phyloP scores from a whole-genome alignment of 768 basidiomycete genomes.

The Auriscalpium orientale region DNA sequence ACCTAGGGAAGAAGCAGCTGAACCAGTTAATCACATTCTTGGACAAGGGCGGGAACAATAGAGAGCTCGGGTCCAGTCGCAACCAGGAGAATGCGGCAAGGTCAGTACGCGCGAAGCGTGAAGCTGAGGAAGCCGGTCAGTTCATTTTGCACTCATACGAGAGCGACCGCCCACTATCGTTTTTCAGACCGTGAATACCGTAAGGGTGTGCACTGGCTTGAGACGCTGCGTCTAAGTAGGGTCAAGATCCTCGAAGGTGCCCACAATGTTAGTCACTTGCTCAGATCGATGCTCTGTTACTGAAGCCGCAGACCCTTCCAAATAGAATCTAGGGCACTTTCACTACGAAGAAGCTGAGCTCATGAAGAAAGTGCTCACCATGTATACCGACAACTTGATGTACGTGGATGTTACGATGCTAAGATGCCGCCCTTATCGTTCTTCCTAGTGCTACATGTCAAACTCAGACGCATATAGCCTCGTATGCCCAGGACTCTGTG shows the following conservation, averaged over 20 bases:
- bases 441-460: conserved; percentile 63
- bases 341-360: conserved; percentile 60
- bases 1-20: conserved; percentile 72
- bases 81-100: conserved; percentile 60
- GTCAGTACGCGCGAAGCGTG: conserved; percentile 76
- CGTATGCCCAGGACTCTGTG: conserved; percentile 53
- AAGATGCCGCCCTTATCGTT: background rate
- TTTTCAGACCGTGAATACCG: conserved; percentile 79
- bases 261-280: conserved; percentile 48
- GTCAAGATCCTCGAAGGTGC: conserved; percentile 79
- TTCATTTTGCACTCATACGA: background rate
- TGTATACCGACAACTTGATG: conserved; percentile 79
- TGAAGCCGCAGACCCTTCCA: background rate
- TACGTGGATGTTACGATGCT: conserved; percentile 25
- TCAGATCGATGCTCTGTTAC: background rate
- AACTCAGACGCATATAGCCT: conserved; percentile 68
- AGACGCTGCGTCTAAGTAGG: conserved; percentile 76
- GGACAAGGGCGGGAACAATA: conserved; percentile 64
- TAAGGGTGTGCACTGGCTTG: conserved; percentile 86
- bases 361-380: conserved; percentile 56
- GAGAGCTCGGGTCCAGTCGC: conserved; percentile 51
- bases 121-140: conserved; percentile 85
- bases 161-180: background rate
- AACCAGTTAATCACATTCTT: conserved; percentile 82
- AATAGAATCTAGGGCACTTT: conserved; percentile 75